Conservation (phyloP, 257 asterid genomes). For the Petrea volubilis region DNA sequence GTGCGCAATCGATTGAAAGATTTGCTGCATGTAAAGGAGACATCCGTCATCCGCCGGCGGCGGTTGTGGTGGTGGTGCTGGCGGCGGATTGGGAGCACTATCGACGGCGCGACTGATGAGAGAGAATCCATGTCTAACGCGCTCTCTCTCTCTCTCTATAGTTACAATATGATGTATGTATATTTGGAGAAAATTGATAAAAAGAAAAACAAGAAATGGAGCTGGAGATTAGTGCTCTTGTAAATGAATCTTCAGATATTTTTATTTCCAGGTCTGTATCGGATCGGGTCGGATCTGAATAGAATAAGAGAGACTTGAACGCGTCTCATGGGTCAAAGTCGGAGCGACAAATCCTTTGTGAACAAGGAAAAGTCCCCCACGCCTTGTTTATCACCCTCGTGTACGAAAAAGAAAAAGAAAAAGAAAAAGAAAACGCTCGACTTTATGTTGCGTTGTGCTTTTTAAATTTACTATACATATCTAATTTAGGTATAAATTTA, state of each 20-base stretch:
- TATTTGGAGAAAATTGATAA: slow-evolving; percentile 10
- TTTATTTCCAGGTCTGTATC: slow-evolving; percentile 19
- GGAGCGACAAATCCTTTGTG: slow-evolving; percentile 7
- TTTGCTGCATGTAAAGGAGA: slow-evolving; percentile 22
- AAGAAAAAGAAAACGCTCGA: no score
- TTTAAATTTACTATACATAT: no score
- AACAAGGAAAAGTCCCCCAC: slow-evolving; percentile 2
- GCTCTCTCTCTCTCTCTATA: background rate
- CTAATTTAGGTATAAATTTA: no score
- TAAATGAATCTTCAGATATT: slow-evolving; percentile 33
- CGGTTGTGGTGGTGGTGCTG: slow-evolving; percentile 38
- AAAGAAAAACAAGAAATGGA: background rate
- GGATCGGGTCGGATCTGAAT: slow-evolving; percentile 24
- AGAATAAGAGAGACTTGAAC: slow-evolving; percentile 17
- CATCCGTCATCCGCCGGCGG: slow-evolving; percentile 40
- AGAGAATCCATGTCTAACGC: slow-evolving; percentile 58
- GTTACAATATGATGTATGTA: background rate
- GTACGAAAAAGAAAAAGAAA: no score
- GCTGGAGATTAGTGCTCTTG: background rate
- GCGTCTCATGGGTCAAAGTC: slow-evolving; percentile 37
- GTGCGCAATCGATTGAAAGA: slow-evolving; percentile 19
- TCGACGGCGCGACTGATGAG: slow-evolving; percentile 56
- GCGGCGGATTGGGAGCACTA: slow-evolving; percentile 53
- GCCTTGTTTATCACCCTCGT: no score
- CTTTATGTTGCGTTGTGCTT: no score